Evolutionary conservation across 176 grass and related monocot genomes (phyloP), one percentile per base, ranked within the genome.

Genomic region (Ampelocalamus luodianensis): DNA sequence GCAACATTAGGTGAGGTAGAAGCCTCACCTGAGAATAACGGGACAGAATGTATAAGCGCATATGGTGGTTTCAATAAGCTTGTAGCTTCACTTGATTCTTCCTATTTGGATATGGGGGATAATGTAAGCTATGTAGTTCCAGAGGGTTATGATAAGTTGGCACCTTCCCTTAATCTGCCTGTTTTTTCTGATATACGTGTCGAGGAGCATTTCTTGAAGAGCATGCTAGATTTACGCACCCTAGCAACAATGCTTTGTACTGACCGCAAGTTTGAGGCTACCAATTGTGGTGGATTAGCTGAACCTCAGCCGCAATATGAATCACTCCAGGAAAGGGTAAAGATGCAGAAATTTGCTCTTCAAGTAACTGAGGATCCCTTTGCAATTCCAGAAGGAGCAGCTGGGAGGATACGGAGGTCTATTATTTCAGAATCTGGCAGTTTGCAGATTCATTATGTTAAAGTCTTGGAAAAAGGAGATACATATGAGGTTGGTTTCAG

Each of bases 381-480:
- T 49, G 90, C 93, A 42, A 94, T 99, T 87, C 97, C 93, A 18
- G 97, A 99, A 92, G 97, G 90, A 88, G 87, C 93, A 51, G 97
- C 97, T 89, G 97, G 97, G 64, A 92, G 86, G 75, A 99, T 99
- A 80, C 79, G 92, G 12, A 90, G 97, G 72, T 88, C 64, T 89
- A 96, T 99, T 89, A 88, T 90, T 71, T 92, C 93, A 64, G 97
- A 99, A 82, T 80, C 90, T 88, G 93, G 97, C 62, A 91, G 44
- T 64, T 92, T 99, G 79, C 93, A 99, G 85, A 88, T 96, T 89
- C 91, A 92, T 78, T 99, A 90, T 79, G 93, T 99, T 83, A 99
- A 96, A 91, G 97, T 99, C 81, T 86, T 99, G 93, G 97, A 99
- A 82, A 99, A 96, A 91, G 97, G 97, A 78, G 97, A 96, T 65